A percentile compares a stretch with the other conserved stretches of the same genome.
Conservation (phyloP, 148 eudicot species). For the Fagopyrum esculentum region DNA sequence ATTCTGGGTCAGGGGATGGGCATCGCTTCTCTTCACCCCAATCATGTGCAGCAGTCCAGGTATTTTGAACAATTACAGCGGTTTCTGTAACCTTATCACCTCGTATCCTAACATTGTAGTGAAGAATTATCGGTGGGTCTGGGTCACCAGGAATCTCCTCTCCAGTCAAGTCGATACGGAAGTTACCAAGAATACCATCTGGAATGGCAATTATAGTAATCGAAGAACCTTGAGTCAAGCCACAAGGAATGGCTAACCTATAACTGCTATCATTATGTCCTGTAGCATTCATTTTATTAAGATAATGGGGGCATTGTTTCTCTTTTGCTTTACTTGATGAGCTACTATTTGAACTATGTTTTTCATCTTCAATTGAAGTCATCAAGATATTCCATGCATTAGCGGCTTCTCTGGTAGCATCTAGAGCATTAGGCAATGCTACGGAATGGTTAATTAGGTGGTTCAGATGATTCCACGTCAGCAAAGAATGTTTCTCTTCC, state of each 20-base stretch:
- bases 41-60: constrained; percentile 68
- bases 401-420: constrained; percentile 83
- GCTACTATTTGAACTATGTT: constrained; percentile 47
- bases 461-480: constrained; percentile 74
- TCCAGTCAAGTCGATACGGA: constrained; percentile 67
- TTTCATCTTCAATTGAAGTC: constrained; percentile 71
- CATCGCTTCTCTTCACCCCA: constrained; percentile 88
- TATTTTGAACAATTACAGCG: constrained; percentile 57
- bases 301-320: constrained; percentile 93
- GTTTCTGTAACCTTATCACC: constrained; percentile 75
- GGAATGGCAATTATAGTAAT: constrained; percentile 76
- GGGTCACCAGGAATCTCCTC: constrained; percentile 38
- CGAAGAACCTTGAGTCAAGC: constrained; percentile 81
- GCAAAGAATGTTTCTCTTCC: constrained; percentile 55
- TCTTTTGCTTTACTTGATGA: constrained; percentile 47
- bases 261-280: constrained; percentile 49
- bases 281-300: constrained; percentile 68
- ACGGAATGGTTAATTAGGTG: constrained; percentile 51
- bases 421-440: constrained; percentile 74
- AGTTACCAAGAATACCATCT: constrained; percentile 44
- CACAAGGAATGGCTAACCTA: constrained; percentile 77
- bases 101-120: constrained; percentile 52
- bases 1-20: constrained; percentile 26
- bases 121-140: constrained; percentile 55
- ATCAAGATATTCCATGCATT: constrained; percentile 79